Conservation (phyloP, 2,329 filamentous ascomycete genomes). For the Xylariaceae sp. region DNA sequence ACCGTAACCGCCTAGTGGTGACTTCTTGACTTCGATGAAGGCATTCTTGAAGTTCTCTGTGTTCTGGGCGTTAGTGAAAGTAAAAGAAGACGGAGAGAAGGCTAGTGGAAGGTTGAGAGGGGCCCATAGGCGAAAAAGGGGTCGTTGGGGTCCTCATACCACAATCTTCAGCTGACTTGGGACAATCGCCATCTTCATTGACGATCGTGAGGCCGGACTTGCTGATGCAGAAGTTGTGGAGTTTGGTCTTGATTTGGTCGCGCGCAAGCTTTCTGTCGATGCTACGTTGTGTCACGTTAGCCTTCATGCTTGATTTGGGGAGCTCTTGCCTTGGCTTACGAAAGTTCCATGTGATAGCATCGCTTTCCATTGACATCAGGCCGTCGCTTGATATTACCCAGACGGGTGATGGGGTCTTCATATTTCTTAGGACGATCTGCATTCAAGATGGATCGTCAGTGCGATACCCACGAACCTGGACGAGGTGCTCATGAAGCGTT, state of each 20-base stretch:
- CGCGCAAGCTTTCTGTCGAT: too few relatives aligned
- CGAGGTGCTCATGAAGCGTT: too few relatives aligned
- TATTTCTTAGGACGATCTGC: constrained; percentile 1
- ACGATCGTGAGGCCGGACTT: not conserved
- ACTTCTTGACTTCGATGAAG: constrained; percentile 39
- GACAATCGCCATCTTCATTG: not conserved
- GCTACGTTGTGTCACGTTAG: too few relatives aligned
- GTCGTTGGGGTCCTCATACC: not conserved
- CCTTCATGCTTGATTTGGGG: too few relatives aligned
- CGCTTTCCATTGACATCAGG: constrained; percentile 10
- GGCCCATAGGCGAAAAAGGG: not conserved
- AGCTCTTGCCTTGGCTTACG: constrained; percentile 2
- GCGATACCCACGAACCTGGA: not conserved
- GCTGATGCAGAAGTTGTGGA: not conserved
- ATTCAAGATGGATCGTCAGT: not conserved
- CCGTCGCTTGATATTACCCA: constrained; percentile 9
- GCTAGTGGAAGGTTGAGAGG: not conserved
- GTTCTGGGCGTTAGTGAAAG: not conserved
- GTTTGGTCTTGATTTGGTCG: too few relatives aligned
- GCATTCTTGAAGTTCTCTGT: constrained; percentile 32
- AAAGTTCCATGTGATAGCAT: constrained; percentile 12
- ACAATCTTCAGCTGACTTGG: not conserved
- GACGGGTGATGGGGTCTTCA: constrained; percentile 8
- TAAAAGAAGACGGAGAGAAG: not conserved
- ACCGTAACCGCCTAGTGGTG: constrained; percentile 42